Base-by-base conservation (phyloP, 257 asterid species). In the Buddleja alternifolia region DNA sequence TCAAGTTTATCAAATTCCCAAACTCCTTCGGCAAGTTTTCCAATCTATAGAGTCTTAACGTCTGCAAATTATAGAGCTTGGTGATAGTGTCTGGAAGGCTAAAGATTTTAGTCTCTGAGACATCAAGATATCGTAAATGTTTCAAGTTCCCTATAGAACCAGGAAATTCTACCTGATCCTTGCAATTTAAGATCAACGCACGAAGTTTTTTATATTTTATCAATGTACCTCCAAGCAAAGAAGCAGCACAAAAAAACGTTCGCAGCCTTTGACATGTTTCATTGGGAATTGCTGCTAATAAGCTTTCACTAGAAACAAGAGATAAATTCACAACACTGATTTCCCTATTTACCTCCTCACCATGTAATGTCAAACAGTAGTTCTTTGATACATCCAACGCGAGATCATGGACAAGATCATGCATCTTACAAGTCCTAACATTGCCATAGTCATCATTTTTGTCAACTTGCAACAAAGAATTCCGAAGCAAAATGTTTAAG, bases 341-440 rank as follows among this genome's bases (percentile, higher is more conserved):
- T n/a, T 59, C 48, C 47, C 17, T 47, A 36, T 36, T 59, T 25
- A 15, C 65, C 34, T 34, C 47, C 47, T 59, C 47, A 15, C 11
- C 29, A 11, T 24, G 10, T 41, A 11, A 4, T 32, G 36, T 44
- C 11, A 62, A 45, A 40, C 67, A 41, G 10, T 39, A 42, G 50
- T 41, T 62, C 12, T n/a, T 56, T 0, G 70, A 55, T 1, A 46
- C 21, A 36, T 55, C 50, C 52, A 2, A 19, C 19, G 77, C 78
- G 50, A 75, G 7, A 46, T 75, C 72, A 24, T 80, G 84, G 50
- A 80, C 81, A 10, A 75, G 62, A 73, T 72, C 81, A 44, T 79
- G 78, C 78, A 79, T 75, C 75, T 73, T 73, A 60, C 63, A 74
- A 0, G 20, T 8, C 7, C 2, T 48, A 1, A 71, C 23, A 15